Evolutionary conservation across 1,284 basidiomycete species (phyloP), one percentile per base, ranked within the genome.

Genomic region (Leccinum fallax): DNA sequence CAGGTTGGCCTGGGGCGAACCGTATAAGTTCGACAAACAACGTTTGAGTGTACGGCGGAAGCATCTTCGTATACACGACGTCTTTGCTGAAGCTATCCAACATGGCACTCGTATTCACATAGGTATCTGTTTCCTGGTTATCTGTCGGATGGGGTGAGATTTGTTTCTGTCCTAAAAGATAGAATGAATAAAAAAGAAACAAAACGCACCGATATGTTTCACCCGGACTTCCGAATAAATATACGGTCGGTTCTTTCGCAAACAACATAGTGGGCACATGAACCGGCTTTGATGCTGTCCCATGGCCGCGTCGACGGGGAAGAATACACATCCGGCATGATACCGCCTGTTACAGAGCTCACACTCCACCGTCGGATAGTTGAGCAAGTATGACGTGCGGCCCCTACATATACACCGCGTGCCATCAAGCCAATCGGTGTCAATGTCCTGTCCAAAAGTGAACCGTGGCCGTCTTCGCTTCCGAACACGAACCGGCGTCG

Each of bases 321-420:
- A 90, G 74, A 89, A 90, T 9, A 93, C 90, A 64, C 91, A 93
- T 15, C 83, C 84, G n/a, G 80, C 82, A 67, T 93, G 91, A 65
- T 92, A 93, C 19, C 79, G 74, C 66, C 83, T 84, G 63, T 76
- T 79, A 75, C 91, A 93, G 0, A 75, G 70, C 59, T 86, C 84
- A 73, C 91, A 93, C 64, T 83, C 79, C n/a, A 92, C 83, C 36
- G 81, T 80, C 3, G 85, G 84, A 67, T 85, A 87, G 62, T 81
- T 77, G 58, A 85, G 74, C 28, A 88, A 74, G 71, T 86, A 88
- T 13, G 75, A 71, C 2, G 85, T 89, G 46, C 84, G 82, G 19
- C 90, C 90, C 60, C 90, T 79, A 73, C 91, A 93, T 64, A 93
- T 89, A 74, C 91, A 93, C 28, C 90, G 83, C 28, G 90, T 92